phyloP scores from a whole-genome alignment of 306 rosid species.

The Vigna radiata region DNA sequence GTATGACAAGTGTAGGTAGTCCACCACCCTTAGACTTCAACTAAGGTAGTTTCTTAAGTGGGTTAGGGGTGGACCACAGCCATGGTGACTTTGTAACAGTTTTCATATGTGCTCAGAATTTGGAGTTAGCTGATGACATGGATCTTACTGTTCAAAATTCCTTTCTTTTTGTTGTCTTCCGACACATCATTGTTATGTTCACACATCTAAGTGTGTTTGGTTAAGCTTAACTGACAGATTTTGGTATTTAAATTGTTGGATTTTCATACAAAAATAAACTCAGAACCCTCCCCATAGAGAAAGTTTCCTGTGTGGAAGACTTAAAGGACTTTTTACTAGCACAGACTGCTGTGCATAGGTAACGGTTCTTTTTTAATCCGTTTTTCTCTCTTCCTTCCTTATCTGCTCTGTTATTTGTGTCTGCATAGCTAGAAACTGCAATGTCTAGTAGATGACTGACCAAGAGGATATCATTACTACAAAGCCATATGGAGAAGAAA shows the following conservation, averaged over 20 bases:
- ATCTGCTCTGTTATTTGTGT: not conserved
- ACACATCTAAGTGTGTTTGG: not conserved
- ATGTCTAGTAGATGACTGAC: not conserved
- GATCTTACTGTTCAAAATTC: not conserved
- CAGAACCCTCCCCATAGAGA: not conserved
- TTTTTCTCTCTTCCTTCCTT: not conserved
- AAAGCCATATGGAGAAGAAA: not conserved
- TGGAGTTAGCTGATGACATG: not conserved
- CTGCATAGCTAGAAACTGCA: not conserved
- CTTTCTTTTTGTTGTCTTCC: not conserved
- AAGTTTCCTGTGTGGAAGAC: not conserved
- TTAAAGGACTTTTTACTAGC: not conserved
- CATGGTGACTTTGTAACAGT: not conserved
- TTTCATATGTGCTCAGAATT: not conserved
- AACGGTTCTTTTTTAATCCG: not conserved
- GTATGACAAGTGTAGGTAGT: too few species aligned
- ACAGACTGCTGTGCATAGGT: slow-evolving; percentile 2
- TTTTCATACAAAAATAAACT: not conserved
- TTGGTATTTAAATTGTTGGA: not conserved
- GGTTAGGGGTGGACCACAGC: too few species aligned
- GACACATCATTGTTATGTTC: not conserved
- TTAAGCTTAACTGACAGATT: not conserved
- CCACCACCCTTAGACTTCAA: too few species aligned
- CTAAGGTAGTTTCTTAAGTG: too few species aligned
- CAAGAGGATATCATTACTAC: slow-evolving; percentile 11